Conservation (phyloP, 108 stramenopile species). For the Pseudonitzschia pungens region DNA sequence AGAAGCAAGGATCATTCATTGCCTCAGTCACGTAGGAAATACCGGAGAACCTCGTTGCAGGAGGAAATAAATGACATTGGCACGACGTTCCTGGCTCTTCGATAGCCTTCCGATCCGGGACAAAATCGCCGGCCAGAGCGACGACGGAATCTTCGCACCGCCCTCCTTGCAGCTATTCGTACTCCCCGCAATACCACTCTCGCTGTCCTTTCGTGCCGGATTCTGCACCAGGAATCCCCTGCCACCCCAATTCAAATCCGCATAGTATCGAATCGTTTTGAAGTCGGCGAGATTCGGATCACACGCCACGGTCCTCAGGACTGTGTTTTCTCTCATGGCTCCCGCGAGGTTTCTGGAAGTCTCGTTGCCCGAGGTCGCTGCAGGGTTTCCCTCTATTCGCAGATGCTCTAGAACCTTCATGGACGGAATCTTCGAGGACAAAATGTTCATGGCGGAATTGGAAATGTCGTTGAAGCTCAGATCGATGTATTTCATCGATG, state of each 20-base stretch:
- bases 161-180: background rate
- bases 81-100: conserved; percentile 10
- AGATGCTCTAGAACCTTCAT: conserved; percentile 12
- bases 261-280: conserved; percentile 11
- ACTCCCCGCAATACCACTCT: background rate
- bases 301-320: background rate
- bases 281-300: background rate
- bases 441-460: conserved; percentile 19
- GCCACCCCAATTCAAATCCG: conserved; percentile 28
- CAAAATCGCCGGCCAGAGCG: conserved; percentile 23
- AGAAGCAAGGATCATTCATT: background rate
- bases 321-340: conserved; percentile 12
- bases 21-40: conserved; percentile 11
- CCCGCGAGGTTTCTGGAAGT: background rate
- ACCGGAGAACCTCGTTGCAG: conserved; percentile 13
- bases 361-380: background rate
- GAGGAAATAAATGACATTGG: conserved; percentile 11
- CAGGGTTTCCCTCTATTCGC: conserved; percentile 1
- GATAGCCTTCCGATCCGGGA: conserved; percentile 1
- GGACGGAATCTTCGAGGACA: conserved; percentile 20
- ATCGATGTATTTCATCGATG: conserved; percentile 21
- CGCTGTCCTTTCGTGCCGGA: background rate
- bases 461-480: conserved; percentile 16
- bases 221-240: conserved; percentile 8
- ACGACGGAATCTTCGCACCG: background rate